Percentiles rank a stretch among this genome's conserved stretches.
phyloP scores from a whole-genome alignment of 2,329 filamentous ascomycete genomes.

The Dactylellina haptotyla region DNA sequence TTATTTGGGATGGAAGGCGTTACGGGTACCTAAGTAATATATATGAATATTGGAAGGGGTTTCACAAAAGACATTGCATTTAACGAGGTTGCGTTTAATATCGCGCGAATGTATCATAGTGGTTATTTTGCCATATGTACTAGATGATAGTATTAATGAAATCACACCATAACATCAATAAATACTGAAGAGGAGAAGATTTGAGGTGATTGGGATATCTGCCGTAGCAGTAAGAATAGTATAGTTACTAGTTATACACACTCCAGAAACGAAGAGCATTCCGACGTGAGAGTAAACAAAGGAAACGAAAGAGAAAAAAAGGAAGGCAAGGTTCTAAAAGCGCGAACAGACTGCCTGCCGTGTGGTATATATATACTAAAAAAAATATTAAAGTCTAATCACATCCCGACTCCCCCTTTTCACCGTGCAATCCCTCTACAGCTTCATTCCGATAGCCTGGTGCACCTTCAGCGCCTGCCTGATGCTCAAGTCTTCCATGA shows the following conservation, averaged over 20 bases:
- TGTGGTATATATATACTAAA: background rate
- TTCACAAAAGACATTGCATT: too few relatives aligned
- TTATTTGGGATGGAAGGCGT: too few relatives aligned
- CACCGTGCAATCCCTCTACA: conserved; percentile 67
- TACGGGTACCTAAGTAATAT: too few relatives aligned
- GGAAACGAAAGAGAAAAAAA: conserved; percentile 1
- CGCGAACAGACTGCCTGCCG: background rate
- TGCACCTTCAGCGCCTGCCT: conserved; percentile 88
- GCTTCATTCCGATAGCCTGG: conserved; percentile 93
- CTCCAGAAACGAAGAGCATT: conserved; percentile 13
- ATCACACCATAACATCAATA: background rate
- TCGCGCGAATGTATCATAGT: too few relatives aligned
- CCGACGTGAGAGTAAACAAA: background rate
- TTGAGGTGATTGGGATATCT: background rate
- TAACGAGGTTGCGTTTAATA: too few relatives aligned
- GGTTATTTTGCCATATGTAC: too few relatives aligned
- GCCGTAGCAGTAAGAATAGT: background rate
- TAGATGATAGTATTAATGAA: too few relatives aligned
- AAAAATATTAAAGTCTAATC: conserved; percentile 27
- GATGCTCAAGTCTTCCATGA: conserved; percentile 97
- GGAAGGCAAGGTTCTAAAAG: conserved; percentile 3
- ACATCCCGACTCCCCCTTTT: background rate
- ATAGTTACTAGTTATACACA: conserved; percentile 40
- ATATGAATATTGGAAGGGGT: too few relatives aligned
- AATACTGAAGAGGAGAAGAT: background rate